A percentile compares a stretch with the other conserved stretches of the same genome.
These are phyloP conservation scores for Candida boleticola DNA, from an alignment of 805 yeast genomes.

Conservation along the genomic window DNA sequence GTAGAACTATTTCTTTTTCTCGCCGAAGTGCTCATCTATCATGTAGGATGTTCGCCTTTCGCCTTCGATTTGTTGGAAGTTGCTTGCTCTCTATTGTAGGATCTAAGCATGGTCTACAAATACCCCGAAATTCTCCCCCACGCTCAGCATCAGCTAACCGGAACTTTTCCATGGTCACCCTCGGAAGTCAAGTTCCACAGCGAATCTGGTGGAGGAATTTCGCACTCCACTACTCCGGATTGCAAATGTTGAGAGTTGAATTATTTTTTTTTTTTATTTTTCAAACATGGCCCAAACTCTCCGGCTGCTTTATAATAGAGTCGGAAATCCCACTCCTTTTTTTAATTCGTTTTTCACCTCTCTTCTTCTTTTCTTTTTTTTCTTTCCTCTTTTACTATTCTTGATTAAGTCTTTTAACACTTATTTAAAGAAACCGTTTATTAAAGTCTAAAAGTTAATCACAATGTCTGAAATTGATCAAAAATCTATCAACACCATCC, in stretches of 20 bases:
- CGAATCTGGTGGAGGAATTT: not conserved
- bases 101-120: too few relatives aligned
- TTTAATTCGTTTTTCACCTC: not conserved
- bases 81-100: too few relatives aligned
- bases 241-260: not conserved
- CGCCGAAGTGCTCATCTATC: too few relatives aligned
- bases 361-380: conserved; percentile 6
- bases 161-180: too few relatives aligned
- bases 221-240: conserved; percentile 2
- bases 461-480: conserved; percentile 51
- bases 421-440: too few relatives aligned
- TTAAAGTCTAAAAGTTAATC: too few relatives aligned
- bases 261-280: not conserved
- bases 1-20: too few relatives aligned
- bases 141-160: too few relatives aligned
- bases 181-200: not conserved
- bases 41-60: too few relatives aligned
- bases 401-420: not conserved
- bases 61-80: too few relatives aligned
- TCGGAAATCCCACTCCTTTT: not conserved
- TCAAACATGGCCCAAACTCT: too few relatives aligned
- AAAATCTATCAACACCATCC: conserved; percentile 81
- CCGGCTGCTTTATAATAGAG: not conserved
- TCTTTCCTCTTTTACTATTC: conserved; percentile 3
- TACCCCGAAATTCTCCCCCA: conserved; percentile 2